Percentiles rank a stretch among this genome's conserved stretches.
These are phyloP conservation scores for Creolimax fragrantissima DNA, from an alignment of 78 protist genomes.

Conservation along the genomic window DNA sequence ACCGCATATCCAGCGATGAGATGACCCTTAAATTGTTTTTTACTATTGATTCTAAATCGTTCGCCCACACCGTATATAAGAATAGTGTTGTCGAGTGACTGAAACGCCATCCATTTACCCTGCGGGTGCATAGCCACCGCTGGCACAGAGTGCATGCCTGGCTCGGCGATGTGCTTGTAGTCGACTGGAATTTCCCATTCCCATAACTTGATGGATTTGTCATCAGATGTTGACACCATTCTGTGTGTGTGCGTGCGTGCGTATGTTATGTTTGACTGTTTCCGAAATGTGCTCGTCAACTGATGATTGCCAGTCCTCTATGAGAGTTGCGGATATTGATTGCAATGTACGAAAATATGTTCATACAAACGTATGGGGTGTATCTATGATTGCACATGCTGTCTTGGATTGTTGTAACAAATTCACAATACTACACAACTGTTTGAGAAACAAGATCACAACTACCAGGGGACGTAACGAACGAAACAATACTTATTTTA, in stretches of 20 bases:
- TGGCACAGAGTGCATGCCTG: constrained; percentile 69
- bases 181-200: constrained; percentile 89
- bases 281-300: too few species aligned
- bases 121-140: constrained; percentile 73
- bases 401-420: not conserved
- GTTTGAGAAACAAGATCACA: too few species aligned
- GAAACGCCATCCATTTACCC: constrained; percentile 60
- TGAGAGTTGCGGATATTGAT: too few species aligned
- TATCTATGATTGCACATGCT: not conserved
- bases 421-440: too few species aligned
- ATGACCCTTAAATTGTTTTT: constrained; percentile 58
- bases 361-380: not conserved
- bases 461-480: too few species aligned
- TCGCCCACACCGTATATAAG: constrained; percentile 54
- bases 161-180: constrained; percentile 75
- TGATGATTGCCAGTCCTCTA: too few species aligned
- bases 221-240: constrained; percentile 67
- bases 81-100: constrained; percentile 84
- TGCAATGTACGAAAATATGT: not conserved
- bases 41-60: constrained; percentile 56
- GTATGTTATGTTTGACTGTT: too few species aligned
- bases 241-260: not conserved
- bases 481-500: too few species aligned
- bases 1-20: constrained; percentile 86
- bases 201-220: constrained; percentile 90